Evolutionary conservation across 768 basidiomycete genomes (phyloP), one percentile per base, ranked within the genome.

Genomic region (Lentinula boryana): DNA sequence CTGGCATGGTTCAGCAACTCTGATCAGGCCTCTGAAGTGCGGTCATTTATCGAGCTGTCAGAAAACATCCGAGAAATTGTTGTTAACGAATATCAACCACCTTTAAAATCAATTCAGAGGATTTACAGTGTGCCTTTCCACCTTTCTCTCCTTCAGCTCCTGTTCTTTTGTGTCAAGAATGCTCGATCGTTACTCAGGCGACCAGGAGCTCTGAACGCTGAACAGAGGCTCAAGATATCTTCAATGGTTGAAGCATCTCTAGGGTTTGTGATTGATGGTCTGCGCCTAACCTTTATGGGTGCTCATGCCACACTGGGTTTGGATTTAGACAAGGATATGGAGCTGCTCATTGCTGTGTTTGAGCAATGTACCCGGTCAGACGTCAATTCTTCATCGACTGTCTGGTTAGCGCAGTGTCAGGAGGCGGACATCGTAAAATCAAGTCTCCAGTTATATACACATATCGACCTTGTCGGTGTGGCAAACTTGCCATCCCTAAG

Each of bases 371-470:
- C 84, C 6, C 80, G 84, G 8, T 75, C 79, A 2, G 87, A 91
- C 59, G 76, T 93, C 61, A 85, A 82, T 40, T 77, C 82, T 0
- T 87, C 92, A 0, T 85, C 89, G 0, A 75, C 84, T 1, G 69
- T 84, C 21, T 98, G 95, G 95, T 77, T 98, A 44, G 78, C 86
- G 16, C 78, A 84, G 46, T 89, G 91, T 61, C 88, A 93, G 67
- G 91, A 93, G 68, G 85, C 85, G 32, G 88, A 91, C 67, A 80
- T 94, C 27, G 85, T 95, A 66, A 80, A 83, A 41, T 75, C 81
- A 3, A 93, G 90, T 64, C 76, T 96, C 31, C 85, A 93, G 43
- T 77, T 95, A 0, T 83, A 89, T 65, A 80, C 79, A 32, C 81
- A 82, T 60, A 81, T 83, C 33, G 88, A 93, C 65, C 74, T 94